Evolutionary conservation across 2,329 filamentous ascomycete species (phyloP), one percentile per base, ranked within the genome.

Genomic region (Pestalotiopsis sp.): DNA sequence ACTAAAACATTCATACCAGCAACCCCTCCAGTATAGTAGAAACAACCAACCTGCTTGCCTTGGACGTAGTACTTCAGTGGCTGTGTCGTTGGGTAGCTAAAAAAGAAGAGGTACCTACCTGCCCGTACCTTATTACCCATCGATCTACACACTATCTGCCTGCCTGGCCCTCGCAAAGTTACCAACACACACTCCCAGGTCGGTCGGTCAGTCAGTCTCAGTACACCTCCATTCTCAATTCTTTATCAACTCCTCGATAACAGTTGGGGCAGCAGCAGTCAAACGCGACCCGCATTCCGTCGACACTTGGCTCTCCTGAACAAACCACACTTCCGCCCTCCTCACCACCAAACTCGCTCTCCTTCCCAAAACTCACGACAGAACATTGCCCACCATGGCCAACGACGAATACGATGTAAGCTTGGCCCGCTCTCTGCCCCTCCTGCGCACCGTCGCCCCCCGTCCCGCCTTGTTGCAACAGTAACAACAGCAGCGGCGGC

Each of bases 361-460:
- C 49, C 67, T 61, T 59, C 57, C 74, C 68, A 65, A 59, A 69
- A 67, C 68, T 38, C 41, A 58, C 57, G 36, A 25, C 68, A 57
- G 68, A 67, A 74, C 9, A 36, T 73, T 71, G 74, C 73, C 82
- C 86, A 87, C 78, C 84, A 99, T 98, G 96, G 96, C 95, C 80
- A 99, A 98, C 91, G 96, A 99, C 90, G 96, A 99, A 88, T 99
- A 99, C 87, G 96, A 99, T 92, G 95, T 98, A 87, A 88, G 94
- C 85, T 65, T 68, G 60, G 31, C 52, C 63, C 41, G 63, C 66
- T 81, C 68, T 60, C 68, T 72, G 68, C 70, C 73, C 70, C 73
- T 75, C 72, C 72, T 72, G 69, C 59, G 59, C 59, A 36, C 31
- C 36, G 31, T 39, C 73, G 68, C 71, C 68, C 70, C 72, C 72